Conservation (phyloP, 495 filamentous ascomycete species). For the Penicillium flavigenum region DNA sequence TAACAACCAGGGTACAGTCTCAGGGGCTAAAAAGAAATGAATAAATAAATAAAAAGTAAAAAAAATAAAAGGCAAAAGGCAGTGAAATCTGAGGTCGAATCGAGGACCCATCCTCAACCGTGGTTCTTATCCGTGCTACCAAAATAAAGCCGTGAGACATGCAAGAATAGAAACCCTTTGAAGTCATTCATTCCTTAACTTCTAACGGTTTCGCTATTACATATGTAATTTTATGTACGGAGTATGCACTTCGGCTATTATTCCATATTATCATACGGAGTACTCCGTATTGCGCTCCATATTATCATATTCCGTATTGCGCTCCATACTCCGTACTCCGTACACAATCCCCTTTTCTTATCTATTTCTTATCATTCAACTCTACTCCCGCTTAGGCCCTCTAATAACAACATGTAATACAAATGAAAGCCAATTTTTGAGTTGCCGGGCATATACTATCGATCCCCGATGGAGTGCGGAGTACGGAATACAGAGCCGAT, state of each 20-base stretch:
- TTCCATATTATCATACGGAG: not conserved
- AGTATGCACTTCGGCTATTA: not conserved
- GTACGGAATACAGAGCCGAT: constrained; percentile 12
- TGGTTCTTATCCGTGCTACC: constrained; percentile 21
- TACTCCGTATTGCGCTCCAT: not conserved
- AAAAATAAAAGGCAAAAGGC: not conserved
- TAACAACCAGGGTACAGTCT: not conserved
- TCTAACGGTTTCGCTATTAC: constrained; percentile 1
- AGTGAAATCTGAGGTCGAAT: not conserved
- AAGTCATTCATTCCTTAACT: not conserved
- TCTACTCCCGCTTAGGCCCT: constrained; percentile 1
- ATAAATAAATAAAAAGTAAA: not conserved
- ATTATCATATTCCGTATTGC: not conserved
- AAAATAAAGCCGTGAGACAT: constrained; percentile 17
- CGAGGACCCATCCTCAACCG: constrained; percentile 21
- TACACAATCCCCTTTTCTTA: not conserved
- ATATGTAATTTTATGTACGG: not conserved
- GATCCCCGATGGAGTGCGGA: constrained; percentile 6
- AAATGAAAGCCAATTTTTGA: constrained; percentile 7
- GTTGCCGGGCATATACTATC: constrained; percentile 1
- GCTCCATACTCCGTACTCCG: not conserved
- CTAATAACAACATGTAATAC: constrained; percentile 7
- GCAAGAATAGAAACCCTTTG: constrained; percentile 8
- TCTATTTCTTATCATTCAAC: not conserved
- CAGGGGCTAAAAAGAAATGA: not conserved